These are phyloP conservation scores for Globisporangium barbulae DNA, from an alignment of 352 stramenopile genomes.

Conservation along the genomic window DNA sequence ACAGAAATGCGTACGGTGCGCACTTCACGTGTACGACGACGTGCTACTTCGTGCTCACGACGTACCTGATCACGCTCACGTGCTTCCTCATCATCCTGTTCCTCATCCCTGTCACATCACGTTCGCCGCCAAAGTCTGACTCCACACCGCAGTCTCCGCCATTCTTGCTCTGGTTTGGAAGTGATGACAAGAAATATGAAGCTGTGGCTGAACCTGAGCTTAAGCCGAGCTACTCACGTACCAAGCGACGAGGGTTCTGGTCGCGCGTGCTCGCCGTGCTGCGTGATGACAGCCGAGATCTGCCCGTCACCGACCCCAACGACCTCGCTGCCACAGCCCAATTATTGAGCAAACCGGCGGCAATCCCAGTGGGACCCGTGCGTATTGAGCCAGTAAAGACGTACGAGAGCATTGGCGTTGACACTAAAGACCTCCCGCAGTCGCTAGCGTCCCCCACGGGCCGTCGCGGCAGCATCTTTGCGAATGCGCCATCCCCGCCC, in stretches of 20 bases:
- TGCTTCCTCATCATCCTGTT: constrained; percentile 37
- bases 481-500: constrained; percentile 7
- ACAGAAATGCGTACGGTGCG: constrained; percentile 58
- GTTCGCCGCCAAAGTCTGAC: constrained; percentile 5
- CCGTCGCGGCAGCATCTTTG: constrained; percentile 16
- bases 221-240: neutral
- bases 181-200: constrained; percentile 1
- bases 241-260: neutral
- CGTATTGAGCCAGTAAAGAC: constrained; percentile 17
- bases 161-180: constrained; percentile 33
- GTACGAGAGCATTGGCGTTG: constrained; percentile 48
- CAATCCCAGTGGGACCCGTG: neutral
- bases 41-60: constrained; percentile 38
- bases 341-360: neutral
- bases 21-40: constrained; percentile 43
- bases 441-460: neutral
- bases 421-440: constrained; percentile 28
- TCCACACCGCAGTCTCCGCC: constrained; percentile 17
- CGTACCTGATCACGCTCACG: constrained; percentile 30
- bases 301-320: neutral
- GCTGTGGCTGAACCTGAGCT: neutral
- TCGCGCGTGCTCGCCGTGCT: neutral
- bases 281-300: neutral
- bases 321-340: neutral
- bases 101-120: constrained; percentile 34